Base-by-base conservation (phyloP, 169 alveolate genomes). In the Eimeria sp. region DNA sequence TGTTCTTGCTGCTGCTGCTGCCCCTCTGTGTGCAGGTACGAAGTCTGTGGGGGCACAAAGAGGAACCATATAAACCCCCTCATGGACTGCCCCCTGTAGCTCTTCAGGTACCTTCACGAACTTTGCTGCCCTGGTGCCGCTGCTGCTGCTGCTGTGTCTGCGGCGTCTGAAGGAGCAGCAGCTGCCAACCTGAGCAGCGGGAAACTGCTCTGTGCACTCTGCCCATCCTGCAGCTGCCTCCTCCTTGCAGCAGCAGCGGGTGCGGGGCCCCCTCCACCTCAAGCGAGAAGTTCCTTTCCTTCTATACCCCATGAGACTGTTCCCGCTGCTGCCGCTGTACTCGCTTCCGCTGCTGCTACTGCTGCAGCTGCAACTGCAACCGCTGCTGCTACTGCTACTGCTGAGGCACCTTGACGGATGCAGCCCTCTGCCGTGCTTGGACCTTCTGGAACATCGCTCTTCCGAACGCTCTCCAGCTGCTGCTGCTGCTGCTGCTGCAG, bases 61-160 rank as follows among this genome's bases (percentile, higher is more conserved):
- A 45, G 92, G 92, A 84, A 78, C 14, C 6, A 84, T 5, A 43
- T n/a, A 27, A 10, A 58, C 54, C 43, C 78, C 76, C 40, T 84
- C 80, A 34, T 65, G 92, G 3, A 61, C 78, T 10, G 57, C n/a
- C 58, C 92, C 5, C 45, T 58, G 78, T 34, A 54, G 40, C 40
- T 7, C 92, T 20, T 61, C 61, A 0, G 78, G 92, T 4, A 84
- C 78, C 49, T n/a, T 22, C 16, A 84, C 30, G n/a, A 57, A 51
- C 80, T 78, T 43, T n/a, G 57, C 40, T 11, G 47, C 51, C 18
- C 16, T 51, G 91, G 76, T 84, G 92, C 92, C 57, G 92, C 92
- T 67, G 87, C 54, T 43, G 87, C 72, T 49, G 90, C 90, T 27
- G 90, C 49, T 49, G 57, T 30, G 70, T 30, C 92, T 25, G 11